Conservation (phyloP, 2,329 filamentous ascomycete species). For the Aaosphaeria pasadenensis region DNA sequence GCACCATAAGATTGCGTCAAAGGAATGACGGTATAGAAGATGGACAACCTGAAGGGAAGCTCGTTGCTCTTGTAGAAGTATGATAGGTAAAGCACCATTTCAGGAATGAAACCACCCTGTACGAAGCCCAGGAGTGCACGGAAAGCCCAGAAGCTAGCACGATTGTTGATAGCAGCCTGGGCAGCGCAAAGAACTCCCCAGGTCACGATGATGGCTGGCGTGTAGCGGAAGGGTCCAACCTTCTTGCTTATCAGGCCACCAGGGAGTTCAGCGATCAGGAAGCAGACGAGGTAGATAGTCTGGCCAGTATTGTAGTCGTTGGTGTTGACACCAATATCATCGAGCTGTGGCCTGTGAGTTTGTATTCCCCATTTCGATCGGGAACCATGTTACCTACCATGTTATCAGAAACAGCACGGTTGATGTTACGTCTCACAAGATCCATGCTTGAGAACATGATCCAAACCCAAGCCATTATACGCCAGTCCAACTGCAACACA, state of each 20-base stretch:
- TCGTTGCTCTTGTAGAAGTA: conserved; percentile 43
- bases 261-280: conserved; percentile 49
- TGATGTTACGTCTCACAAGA: conserved; percentile 49
- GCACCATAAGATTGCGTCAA: conserved; percentile 37
- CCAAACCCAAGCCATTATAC: conserved; percentile 37
- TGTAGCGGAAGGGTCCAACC: conserved; percentile 45
- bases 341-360: background rate
- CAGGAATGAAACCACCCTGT: conserved; percentile 33
- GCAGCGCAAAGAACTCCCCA: conserved; percentile 37
- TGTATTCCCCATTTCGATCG: background rate
- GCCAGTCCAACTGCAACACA: conserved; percentile 19
- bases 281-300: conserved; percentile 38
- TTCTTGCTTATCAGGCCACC: conserved; percentile 52
- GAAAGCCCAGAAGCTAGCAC: conserved; percentile 36
- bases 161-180: conserved; percentile 33
- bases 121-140: conserved; percentile 41
- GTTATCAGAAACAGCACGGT: conserved; percentile 37
- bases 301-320: conserved; percentile 32
- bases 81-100: conserved; percentile 40
- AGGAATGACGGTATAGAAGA: conserved; percentile 43
- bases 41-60: conserved; percentile 40
- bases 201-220: conserved; percentile 27
- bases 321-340: conserved; percentile 27
- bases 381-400: conserved; percentile 4
- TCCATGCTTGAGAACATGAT: conserved; percentile 50